Base-by-base conservation (phyloP, 192 early-diverging fungal genomes). In the Coemansia sp. region DNA sequence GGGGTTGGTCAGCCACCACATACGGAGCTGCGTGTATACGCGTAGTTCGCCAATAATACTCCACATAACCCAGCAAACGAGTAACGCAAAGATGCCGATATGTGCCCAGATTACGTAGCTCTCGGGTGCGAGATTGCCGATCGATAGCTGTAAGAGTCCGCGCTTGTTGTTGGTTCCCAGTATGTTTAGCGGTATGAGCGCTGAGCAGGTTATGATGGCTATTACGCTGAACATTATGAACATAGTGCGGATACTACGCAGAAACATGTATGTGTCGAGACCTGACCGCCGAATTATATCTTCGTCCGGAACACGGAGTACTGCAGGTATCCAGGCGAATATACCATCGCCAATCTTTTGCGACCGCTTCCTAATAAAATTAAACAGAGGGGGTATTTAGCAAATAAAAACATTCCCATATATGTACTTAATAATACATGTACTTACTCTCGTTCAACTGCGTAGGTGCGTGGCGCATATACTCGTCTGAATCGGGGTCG, bases 221-320 rank as follows among this genome's bases (percentile, higher is more conserved):
- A 57, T 57, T 10, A 57, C 53, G 27, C 53, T 57, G 74, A 95
- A 95, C 46, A 93, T 75, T 0, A 88, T 80, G 40, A 90, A 86
- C 58, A 88, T 87, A 52, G 89, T 81, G 22, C 90, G 86, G 44
- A 92, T 86, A 62, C 91, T 92, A 31, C 89, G 87, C 49, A 97
- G 68, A 66, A 91, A 88, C 86, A 94, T 92, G 72, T 89, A 97
- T 0, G 90, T 85, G 76, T 95, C 94, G 10, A 93, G 81, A 0
- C 92, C 90, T 5, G 86, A 86, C 10, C 80, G 84, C 15, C 68
- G 46, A 40, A 91, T 86, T 22, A 92, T 68, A 1, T 86, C 80
- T 9, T 75, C 80, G 41, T 92, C 89, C 8, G 83, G 73, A 31
- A 81, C 83, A 4, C 69, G 75, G n/a, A 92, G 73, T 9, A 86